Percentiles rank a stretch among this genome's conserved stretches.
phyloP scores from a whole-genome alignment of 2,329 filamentous ascomycete genomes.

The Colletotrichum paranaense region DNA sequence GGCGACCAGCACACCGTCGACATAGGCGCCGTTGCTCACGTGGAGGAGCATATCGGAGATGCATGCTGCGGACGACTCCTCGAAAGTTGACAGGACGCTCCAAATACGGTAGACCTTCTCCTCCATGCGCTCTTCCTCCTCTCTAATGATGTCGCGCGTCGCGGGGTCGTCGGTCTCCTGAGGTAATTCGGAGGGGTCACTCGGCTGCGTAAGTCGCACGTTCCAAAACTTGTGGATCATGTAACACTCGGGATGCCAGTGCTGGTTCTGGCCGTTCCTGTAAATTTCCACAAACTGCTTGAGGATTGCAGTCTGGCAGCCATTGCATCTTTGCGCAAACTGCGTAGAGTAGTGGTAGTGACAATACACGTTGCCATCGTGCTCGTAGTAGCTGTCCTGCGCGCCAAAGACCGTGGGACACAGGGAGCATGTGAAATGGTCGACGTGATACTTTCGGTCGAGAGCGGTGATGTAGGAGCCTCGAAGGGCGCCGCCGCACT shows the following conservation, averaged over 20 bases:
- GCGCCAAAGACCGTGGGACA: constrained; percentile 98
- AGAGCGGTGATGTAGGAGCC: constrained; percentile 98
- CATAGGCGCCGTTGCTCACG: constrained; percentile 96
- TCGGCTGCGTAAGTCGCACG: constrained; percentile 79
- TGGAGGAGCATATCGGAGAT: constrained; percentile 99
- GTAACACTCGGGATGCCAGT: constrained; percentile 99
- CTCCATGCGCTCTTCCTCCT: constrained; percentile 93
- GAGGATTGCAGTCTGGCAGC: constrained; percentile 95
- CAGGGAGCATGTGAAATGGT: constrained; percentile 98
- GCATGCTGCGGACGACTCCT: constrained; percentile 96
- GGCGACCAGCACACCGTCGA: constrained; percentile 93
- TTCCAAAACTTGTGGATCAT: constrained; percentile 99
- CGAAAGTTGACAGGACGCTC: constrained; percentile 96
- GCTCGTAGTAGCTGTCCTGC: constrained; percentile 98
- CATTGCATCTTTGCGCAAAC: constrained; percentile 95
- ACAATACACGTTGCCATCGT: constrained; percentile 95
- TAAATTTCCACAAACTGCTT: constrained; percentile 99
- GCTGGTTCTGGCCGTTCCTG: constrained; percentile 96
- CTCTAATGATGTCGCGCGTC: constrained; percentile 79
- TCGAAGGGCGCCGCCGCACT: constrained; percentile 91
- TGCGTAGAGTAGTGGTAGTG: constrained; percentile 99
- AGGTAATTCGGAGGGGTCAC: constrained; percentile 58
- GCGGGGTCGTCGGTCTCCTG: constrained; percentile 64
- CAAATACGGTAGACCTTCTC: constrained; percentile 98
- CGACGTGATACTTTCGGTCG: constrained; percentile 98